Conservation (phyloP, 495 filamentous ascomycete species). For the Aspergillus asperescens region DNA sequence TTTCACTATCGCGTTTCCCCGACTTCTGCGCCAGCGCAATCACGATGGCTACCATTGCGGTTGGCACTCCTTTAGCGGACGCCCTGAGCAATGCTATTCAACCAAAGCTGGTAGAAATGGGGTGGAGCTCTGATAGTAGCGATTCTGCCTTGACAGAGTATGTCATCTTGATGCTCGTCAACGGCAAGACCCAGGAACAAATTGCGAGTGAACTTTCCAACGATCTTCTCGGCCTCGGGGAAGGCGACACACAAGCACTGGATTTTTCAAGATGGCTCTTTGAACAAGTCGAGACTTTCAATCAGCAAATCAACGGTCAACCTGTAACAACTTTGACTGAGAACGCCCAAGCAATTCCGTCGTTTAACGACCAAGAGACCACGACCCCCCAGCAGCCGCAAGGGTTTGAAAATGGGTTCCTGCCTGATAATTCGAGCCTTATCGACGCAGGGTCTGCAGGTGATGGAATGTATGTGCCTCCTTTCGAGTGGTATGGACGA, state of each 20-base stretch:
- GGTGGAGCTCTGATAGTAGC: slow-evolving; percentile 74
- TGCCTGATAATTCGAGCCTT: slow-evolving; percentile 77
- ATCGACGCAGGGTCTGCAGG: slow-evolving; percentile 46
- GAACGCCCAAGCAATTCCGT: slow-evolving; percentile 31
- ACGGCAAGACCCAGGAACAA: slow-evolving; percentile 84
- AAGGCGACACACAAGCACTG: slow-evolving; percentile 74
- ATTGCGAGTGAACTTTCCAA: slow-evolving; percentile 84
- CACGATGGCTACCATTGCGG: slow-evolving; percentile 64
- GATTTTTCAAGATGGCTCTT: slow-evolving; percentile 92
- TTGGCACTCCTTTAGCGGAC: slow-evolving; percentile 73
- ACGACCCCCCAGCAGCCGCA: slow-evolving; percentile 17
- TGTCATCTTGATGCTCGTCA: slow-evolving; percentile 92
- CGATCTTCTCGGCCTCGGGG: slow-evolving; percentile 76
- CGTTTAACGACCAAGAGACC: slow-evolving; percentile 28
- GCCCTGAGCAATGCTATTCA: slow-evolving; percentile 75
- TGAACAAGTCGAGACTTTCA: slow-evolving; percentile 66
- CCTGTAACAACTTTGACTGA: slow-evolving; percentile 20
- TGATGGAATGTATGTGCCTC: slow-evolving; percentile 58
- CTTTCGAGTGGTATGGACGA: background rate
- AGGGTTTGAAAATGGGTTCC: slow-evolving; percentile 20
- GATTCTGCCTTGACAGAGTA: slow-evolving; percentile 89
- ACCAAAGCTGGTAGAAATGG: slow-evolving; percentile 91
- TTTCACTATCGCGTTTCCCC: background rate
- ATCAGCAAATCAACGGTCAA: slow-evolving; percentile 54
- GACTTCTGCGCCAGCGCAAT: background rate